Conservation (phyloP, 2,329 filamentous ascomycete species). For the Curvularia spicifera region DNA sequence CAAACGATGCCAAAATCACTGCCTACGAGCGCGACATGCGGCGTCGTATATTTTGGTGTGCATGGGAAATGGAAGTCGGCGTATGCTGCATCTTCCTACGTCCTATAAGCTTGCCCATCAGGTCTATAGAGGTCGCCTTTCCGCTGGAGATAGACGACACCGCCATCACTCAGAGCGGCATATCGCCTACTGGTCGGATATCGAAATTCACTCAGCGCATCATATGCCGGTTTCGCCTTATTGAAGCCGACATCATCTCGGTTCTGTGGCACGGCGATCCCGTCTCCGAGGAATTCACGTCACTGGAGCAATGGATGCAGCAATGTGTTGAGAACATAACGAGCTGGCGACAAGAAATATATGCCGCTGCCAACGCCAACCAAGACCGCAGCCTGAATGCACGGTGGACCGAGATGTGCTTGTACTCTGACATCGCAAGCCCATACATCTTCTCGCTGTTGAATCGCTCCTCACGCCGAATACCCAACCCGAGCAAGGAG, state of each 20-base stretch:
- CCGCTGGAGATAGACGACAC: slow-evolving; percentile 46
- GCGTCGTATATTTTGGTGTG: slow-evolving; percentile 48
- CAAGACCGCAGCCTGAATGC: slow-evolving; percentile 33
- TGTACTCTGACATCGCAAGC: slow-evolving; percentile 44
- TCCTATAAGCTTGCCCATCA: slow-evolving; percentile 41
- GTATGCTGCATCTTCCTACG: slow-evolving; percentile 45
- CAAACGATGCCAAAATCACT: slow-evolving; percentile 34
- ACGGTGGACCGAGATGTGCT: slow-evolving; percentile 45
- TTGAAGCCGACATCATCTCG: slow-evolving; percentile 45
- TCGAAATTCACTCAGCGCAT: slow-evolving; percentile 46
- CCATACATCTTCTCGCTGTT: slow-evolving; percentile 43
- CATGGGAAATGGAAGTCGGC: slow-evolving; percentile 49
- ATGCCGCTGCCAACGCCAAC: slow-evolving; percentile 37
- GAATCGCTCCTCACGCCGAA: slow-evolving; percentile 38
- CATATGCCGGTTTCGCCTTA: slow-evolving; percentile 44
- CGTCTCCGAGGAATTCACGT: slow-evolving; percentile 33
- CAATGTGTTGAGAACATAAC: slow-evolving; percentile 34
- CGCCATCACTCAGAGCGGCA: slow-evolving; percentile 37
- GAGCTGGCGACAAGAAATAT: slow-evolving; percentile 43
- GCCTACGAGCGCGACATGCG: slow-evolving; percentile 47
- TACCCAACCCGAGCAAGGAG: slow-evolving; percentile 34
- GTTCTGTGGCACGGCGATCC: slow-evolving; percentile 43
- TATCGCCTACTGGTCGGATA: slow-evolving; percentile 36
- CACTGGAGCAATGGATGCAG: slow-evolving; percentile 41
- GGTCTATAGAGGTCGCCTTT: slow-evolving; percentile 40